Percentiles rank a stretch among this genome's conserved stretches.
phyloP scores from a whole-genome alignment of 2,329 filamentous ascomycete species.

The Sclerotinia minor region DNA sequence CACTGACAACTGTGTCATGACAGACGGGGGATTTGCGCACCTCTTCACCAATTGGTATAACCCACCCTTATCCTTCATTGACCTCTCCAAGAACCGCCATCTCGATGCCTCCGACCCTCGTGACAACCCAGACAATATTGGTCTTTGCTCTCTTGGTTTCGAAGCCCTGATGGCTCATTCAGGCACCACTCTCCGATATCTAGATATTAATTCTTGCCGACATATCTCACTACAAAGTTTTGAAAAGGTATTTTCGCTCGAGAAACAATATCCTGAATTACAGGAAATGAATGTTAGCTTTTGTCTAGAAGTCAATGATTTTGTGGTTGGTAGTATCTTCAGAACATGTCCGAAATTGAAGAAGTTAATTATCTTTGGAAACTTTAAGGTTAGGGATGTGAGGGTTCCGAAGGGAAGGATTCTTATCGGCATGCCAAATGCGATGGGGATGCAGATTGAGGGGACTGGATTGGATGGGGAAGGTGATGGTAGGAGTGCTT shows the following conservation, averaged over 20 bases:
- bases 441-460: conserved; percentile 60
- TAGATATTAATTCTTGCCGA: conserved; percentile 83
- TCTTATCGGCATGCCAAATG: conserved; percentile 59
- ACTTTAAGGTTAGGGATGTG: conserved; percentile 60
- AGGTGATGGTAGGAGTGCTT: conserved; percentile 14
- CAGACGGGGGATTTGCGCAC: conserved; percentile 68
- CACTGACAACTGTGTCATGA: conserved; percentile 72
- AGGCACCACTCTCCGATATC: conserved; percentile 59
- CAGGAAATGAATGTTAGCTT: conserved; percentile 76
- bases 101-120: conserved; percentile 70
- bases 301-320: conserved; percentile 66
- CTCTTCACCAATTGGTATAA: conserved; percentile 80
- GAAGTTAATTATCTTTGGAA: conserved; percentile 63
- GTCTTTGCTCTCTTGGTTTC: conserved; percentile 75
- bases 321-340: conserved; percentile 64
- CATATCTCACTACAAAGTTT: conserved; percentile 75
- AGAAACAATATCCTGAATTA: conserved; percentile 65
- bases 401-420: conserved; percentile 56
- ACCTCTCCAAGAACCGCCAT: conserved; percentile 76
- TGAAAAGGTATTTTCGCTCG: conserved; percentile 66
- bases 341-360: conserved; percentile 60
- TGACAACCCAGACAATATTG: conserved; percentile 64
- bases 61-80: conserved; percentile 65
- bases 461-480: conserved; percentile 44
- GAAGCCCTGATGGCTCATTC: conserved; percentile 83